These are phyloP conservation scores for Diaporthe citri DNA, from an alignment of 2,329 filamentous ascomycete genomes.

Conservation along the genomic window DNA sequence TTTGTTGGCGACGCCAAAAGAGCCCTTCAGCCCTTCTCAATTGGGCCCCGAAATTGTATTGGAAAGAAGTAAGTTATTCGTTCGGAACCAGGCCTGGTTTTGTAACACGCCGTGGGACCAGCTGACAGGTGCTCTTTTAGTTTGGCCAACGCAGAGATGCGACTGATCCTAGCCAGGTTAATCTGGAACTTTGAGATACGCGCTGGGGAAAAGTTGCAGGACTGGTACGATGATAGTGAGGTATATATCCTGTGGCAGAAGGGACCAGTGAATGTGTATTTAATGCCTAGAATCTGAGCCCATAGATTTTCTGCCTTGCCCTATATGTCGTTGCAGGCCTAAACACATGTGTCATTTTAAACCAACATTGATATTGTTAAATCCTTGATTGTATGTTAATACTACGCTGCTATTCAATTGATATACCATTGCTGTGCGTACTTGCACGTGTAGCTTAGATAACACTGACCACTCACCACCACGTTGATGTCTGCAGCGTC, in stretches of 20 bases:
- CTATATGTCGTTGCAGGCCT: too few relatives aligned
- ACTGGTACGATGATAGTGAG: neutral
- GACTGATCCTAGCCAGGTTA: neutral
- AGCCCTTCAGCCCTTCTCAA: conserved; percentile 80
- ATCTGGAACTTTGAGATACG: conserved; percentile 21
- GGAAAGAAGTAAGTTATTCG: conserved; percentile 65
- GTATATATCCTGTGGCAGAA: conserved; percentile 10
- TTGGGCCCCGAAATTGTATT: conserved; percentile 88
- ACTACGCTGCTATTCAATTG: too few relatives aligned
- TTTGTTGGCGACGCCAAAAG: conserved; percentile 18
- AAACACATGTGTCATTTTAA: too few relatives aligned
- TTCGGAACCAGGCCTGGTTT: neutral
- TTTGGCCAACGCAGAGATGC: conserved; percentile 15
- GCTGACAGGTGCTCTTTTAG: conserved; percentile 1
- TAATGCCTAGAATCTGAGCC: neutral
- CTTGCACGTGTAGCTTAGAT: too few relatives aligned
- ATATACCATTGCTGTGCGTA: too few relatives aligned
- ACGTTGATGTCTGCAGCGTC: too few relatives aligned
- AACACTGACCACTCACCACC: too few relatives aligned
- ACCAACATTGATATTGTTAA: too few relatives aligned
- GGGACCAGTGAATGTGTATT: conserved; percentile 6
- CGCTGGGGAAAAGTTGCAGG: neutral
- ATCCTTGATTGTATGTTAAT: too few relatives aligned
- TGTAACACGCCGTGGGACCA: neutral
- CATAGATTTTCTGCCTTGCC: neutral